Percentiles rank a stretch among this genome's conserved stretches.
phyloP scores from a whole-genome alignment of 192 early-diverging fungal species.

The Gryganskiella cystojenkinii region DNA sequence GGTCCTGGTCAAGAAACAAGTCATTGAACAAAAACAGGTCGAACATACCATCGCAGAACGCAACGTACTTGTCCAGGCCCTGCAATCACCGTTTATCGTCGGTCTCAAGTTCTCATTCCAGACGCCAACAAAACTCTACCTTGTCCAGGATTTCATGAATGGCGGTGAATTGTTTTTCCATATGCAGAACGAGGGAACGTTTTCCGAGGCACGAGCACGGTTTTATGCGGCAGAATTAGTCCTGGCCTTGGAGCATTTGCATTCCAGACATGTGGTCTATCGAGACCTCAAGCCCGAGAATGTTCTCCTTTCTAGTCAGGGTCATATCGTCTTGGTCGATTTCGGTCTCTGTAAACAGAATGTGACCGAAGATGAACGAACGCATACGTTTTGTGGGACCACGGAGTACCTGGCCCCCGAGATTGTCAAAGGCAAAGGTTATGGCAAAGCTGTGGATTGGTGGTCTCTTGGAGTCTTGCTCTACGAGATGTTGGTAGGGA shows the following conservation, averaged over 20 bases:
- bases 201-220: slow-evolving; percentile 71
- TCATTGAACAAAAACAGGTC: slow-evolving; percentile 80
- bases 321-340: slow-evolving; percentile 80
- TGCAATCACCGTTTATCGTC: slow-evolving; percentile 78
- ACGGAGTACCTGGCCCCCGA: slow-evolving; percentile 92
- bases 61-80: slow-evolving; percentile 75
- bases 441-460: slow-evolving; percentile 83
- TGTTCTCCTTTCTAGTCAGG: slow-evolving; percentile 70
- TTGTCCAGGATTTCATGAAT: slow-evolving; percentile 84
- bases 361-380: slow-evolving; percentile 61
- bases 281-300: slow-evolving; percentile 81
- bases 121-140: slow-evolving; percentile 77
- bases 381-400: slow-evolving; percentile 90
- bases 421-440: slow-evolving; percentile 75
- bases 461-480: slow-evolving; percentile 85
- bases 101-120: slow-evolving; percentile 85
- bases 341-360: slow-evolving; percentile 85
- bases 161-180: slow-evolving; percentile 86
- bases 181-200: slow-evolving; percentile 72
- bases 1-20: slow-evolving; percentile 77
- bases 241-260: slow-evolving; percentile 75
- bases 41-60: slow-evolving; percentile 81
- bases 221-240: slow-evolving; percentile 79
- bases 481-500: slow-evolving; percentile 77
- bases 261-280: slow-evolving; percentile 75